These are phyloP conservation scores for Papiliotrema laurentii DNA, from an alignment of 1,284 basidiomycete species.

Conservation along the genomic window DNA sequence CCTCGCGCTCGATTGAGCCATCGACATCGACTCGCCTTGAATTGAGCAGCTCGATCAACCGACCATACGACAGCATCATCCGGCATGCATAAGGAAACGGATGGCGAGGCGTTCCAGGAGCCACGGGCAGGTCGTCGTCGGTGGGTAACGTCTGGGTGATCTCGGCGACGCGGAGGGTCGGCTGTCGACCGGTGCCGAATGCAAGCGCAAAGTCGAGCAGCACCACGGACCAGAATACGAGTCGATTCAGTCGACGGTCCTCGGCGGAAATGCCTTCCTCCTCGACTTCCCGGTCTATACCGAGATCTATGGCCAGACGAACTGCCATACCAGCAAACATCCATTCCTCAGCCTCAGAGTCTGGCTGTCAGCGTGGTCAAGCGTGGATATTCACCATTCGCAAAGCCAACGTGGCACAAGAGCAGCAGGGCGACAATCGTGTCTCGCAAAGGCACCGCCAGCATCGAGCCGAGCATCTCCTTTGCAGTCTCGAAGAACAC, in stretches of 20 bases:
- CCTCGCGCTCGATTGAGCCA: conserved; percentile 1
- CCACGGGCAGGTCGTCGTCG: conserved; percentile 6
- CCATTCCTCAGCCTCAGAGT: conserved; percentile 33
- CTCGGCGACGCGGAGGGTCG: conserved; percentile 26
- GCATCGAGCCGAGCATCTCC: conserved; percentile 25
- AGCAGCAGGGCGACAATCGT: conserved; percentile 24
- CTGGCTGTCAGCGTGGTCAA: conserved; percentile 4
- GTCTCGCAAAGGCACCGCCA: conserved; percentile 28
- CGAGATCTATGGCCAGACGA: conserved; percentile 29
- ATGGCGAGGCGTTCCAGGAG: not conserved
- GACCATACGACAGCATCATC: conserved; percentile 25
- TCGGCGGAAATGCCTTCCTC: conserved; percentile 15
- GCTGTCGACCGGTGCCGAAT: conserved; percentile 25
- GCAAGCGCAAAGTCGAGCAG: conserved; percentile 26
- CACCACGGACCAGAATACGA: conserved; percentile 30
- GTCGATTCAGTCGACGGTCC: conserved; percentile 21
- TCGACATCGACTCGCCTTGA: not conserved
- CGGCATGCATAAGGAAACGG: conserved; percentile 26
- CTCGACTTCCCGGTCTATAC: conserved; percentile 20
- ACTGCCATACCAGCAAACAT: conserved; percentile 32
- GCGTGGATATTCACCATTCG: conserved; percentile 15
- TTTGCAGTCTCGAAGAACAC: conserved; percentile 27
- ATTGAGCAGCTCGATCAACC: conserved; percentile 6
- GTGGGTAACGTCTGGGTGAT: conserved; percentile 23
- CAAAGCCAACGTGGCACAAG: conserved; percentile 25